Percentiles rank a stretch among this genome's conserved stretches.
Conservation (phyloP, 305 asterid species). For the Rubia peregrina region DNA sequence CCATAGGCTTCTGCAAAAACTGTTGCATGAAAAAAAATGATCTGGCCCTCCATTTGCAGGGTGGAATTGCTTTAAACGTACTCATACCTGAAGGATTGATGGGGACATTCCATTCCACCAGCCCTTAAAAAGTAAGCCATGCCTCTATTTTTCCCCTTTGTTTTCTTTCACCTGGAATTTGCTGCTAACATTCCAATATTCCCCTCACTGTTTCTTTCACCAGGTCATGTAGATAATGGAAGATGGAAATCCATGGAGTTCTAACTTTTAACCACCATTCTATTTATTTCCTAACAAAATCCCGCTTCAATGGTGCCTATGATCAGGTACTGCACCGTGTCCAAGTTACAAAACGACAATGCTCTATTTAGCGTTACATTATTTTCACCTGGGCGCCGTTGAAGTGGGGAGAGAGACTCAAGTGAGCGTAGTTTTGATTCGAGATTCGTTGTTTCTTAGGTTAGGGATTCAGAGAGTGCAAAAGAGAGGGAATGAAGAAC, state of each 20-base stretch:
- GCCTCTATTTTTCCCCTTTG: conserved; percentile 27
- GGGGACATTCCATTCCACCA: conserved; percentile 56
- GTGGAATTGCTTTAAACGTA: conserved; percentile 29
- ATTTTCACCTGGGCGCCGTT: conserved; percentile 19
- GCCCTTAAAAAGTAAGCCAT: conserved; percentile 44
- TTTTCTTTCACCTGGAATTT: conserved; percentile 22
- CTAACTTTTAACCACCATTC: conserved; percentile 35
- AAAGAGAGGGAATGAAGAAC: conserved; percentile 19
- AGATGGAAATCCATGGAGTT: conserved; percentile 21
- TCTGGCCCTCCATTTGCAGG: conserved; percentile 33
- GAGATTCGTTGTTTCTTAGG: conserved; percentile 48
- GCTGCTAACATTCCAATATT: conserved; percentile 24
- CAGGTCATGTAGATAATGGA: conserved; percentile 47
- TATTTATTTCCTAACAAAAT: conserved; percentile 22
- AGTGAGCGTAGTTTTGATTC: conserved; percentile 16
- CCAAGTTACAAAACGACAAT: conserved; percentile 4
- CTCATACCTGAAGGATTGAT: conserved; percentile 38
- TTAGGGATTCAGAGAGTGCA: conserved; percentile 32
- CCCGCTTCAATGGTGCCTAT: conserved; percentile 19
- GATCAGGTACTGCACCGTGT: conserved; percentile 7
- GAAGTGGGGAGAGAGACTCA: conserved; percentile 24
- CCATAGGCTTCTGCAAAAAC: conserved; percentile 4
- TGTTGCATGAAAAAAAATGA: conserved; percentile 8
- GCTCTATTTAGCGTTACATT: background rate
- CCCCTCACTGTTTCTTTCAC: conserved; percentile 24